Base-by-base conservation (phyloP, 495 filamentous ascomycete species). In the Cladorrhinum samala region DNA sequence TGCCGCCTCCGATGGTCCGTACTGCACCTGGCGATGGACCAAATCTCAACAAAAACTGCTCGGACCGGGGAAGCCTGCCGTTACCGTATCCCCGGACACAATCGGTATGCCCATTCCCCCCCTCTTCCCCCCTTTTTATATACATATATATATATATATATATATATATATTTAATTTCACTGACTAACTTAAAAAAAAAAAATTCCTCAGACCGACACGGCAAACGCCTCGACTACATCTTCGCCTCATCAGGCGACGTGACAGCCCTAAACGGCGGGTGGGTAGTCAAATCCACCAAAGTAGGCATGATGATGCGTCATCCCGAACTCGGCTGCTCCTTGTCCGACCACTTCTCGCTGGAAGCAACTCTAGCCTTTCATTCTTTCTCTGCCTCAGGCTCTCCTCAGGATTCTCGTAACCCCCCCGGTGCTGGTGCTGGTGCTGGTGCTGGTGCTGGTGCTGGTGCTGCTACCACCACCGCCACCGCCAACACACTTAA, bases 1-100 rank as follows among this genome's bases (percentile, higher is more conserved):
- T 2, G 82, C 88, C 3, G 93, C 94, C 0, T 96, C 91, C 60
- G 89, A 96, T 62, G 83, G 83, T 45, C 79, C 79, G 7, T 80
- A 85, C 56, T 97, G 97, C 71, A 96, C 92, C 0, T 98, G 94
- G 93, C 77, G 90, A 20, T 97, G 94, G 93, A 68, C 82, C 20
- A 81, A 87, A 63, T 65, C 68, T 33, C 69, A 78, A 54, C 78
- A 80, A 52, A 76, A 72, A 46, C 83, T 83, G 49, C 72, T 91
- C 0, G 64, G 66, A 13, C 63, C 68, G 0, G 75, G 76, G 0
- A 71, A 71, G 25, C 60, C 70, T 3, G 60, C 62, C 2, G 63
- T 72, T 40, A 68, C 88, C 0, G 73, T 89, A 16, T 70, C 77
- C 0, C 72, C 75, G 2, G 76, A 85, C 33, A 81, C 74, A 1